Evolutionary conservation across 2,329 filamentous ascomycete species (phyloP), one percentile per base, ranked within the genome.

Genomic region (Xylaria sp.): DNA sequence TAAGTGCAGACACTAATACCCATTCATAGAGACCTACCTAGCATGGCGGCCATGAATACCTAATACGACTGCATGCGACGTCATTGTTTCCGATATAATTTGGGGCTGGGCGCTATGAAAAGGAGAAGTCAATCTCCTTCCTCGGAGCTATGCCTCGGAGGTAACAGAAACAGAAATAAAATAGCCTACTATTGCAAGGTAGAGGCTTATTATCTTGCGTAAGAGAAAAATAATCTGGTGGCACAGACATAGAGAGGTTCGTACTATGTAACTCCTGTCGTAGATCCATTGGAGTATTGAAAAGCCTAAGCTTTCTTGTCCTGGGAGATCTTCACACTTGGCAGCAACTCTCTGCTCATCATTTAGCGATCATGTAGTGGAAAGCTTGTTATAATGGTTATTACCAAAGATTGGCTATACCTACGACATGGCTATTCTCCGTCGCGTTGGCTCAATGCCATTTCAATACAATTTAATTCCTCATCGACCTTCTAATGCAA

Each of bases 271-370:
- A 36, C 34, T 11, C 8, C 34, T 47, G 8, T 17, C 42, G 39
- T 47, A 17, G 17, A 47, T n/a, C 42, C 6, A 36, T 36, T 47
- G 12, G 12, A 17, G 12, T 47, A 47, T 47, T 47, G 42, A 9
- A 47, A n/a, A 47, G n/a, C n/a, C n/a, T 47, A 60, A 60, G 42
- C 36, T 48, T 60, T 60, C 39, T 50, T 47, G 21, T 27, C 42
- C 19, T 27, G 48, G 24, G 30, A 51, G 27, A 51, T 39, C 39
- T 27, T 36, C 27, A 30, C 17, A 42, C 24, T 64, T 45, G 42
- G 48, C 42, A 51, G 7, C 30, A 27, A 45, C 27, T 11, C 27
- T 14, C n/a, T 39, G 53, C 32, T 36, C 34, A 36, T 36, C 34
- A 36, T 36, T 36, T 11, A 36, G 34, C 17, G n/a, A 4, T 47